phyloP scores from a whole-genome alignment of 257 asterid species.

The Schizonepeta tenuifolia region DNA sequence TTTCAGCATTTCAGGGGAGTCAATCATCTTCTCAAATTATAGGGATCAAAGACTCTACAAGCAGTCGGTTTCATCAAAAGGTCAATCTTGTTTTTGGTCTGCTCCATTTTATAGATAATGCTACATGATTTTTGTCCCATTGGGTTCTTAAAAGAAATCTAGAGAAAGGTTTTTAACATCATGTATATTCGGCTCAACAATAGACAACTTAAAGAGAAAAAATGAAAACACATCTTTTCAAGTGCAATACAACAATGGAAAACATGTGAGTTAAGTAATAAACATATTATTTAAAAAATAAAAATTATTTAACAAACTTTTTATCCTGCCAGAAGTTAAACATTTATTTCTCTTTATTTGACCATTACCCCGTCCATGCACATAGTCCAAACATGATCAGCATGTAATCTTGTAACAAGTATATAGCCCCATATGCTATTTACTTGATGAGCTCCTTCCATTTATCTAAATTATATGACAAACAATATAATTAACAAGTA shows the following conservation, averaged over 20 bases:
- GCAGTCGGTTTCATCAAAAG: slow-evolving; percentile 65
- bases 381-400: too few relatives aligned
- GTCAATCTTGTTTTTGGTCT: slow-evolving; percentile 34
- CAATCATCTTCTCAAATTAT: slow-evolving; percentile 78
- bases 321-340: too few relatives aligned
- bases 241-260: not conserved
- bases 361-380: too few relatives aligned
- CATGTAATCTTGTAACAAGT: too few relatives aligned
- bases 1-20: slow-evolving; percentile 63
- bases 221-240: not conserved
- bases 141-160: not conserved
- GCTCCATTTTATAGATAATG: slow-evolving; percentile 19
- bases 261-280: too few relatives aligned
- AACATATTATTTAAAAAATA: too few relatives aligned
- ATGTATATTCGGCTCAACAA: not conserved
- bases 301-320: too few relatives aligned
- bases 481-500: too few relatives aligned
- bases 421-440: too few relatives aligned
- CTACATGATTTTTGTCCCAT: not conserved
- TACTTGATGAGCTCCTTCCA: too few relatives aligned
- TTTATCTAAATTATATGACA: too few relatives aligned
- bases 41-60: slow-evolving; percentile 88
- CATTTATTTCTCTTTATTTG: too few relatives aligned
- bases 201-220: not conserved
- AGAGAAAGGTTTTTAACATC: not conserved